Evolutionary conservation across 2,329 filamentous ascomycete genomes (phyloP).

Genomic region (Corinectria fuckeliana): DNA sequence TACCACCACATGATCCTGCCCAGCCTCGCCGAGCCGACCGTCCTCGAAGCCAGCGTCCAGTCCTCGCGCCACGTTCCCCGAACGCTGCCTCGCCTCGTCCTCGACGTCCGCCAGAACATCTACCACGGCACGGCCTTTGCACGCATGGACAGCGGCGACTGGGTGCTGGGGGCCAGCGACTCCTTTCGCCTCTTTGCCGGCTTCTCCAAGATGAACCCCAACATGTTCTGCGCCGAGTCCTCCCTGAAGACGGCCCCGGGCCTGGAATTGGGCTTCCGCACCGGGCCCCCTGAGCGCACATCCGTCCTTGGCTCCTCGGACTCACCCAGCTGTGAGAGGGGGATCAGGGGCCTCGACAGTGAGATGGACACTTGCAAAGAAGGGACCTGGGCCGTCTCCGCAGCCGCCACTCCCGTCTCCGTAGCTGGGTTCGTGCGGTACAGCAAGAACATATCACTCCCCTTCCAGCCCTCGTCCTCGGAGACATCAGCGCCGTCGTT

Average conservation of each 20-base stretch:
- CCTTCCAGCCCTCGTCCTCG: slow-evolving; percentile 30
- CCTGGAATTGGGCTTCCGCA: slow-evolving; percentile 51
- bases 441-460: slow-evolving; percentile 41
- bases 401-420: slow-evolving; percentile 37
- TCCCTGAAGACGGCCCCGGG: slow-evolving; percentile 43
- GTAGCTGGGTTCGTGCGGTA: slow-evolving; percentile 46
- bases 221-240: slow-evolving; percentile 40
- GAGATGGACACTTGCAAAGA: slow-evolving; percentile 38
- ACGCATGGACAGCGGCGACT: slow-evolving; percentile 52
- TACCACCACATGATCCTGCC: slow-evolving; percentile 43
- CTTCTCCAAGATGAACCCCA: slow-evolving; percentile 41
- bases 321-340: slow-evolving; percentile 36
- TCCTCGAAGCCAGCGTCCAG: slow-evolving; percentile 46
- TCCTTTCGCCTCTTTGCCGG: slow-evolving; percentile 43
- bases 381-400: slow-evolving; percentile 51
- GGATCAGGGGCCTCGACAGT: slow-evolving; percentile 47
- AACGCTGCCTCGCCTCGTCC: slow-evolving; percentile 38
- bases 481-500: slow-evolving; percentile 13
- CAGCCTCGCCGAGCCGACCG: slow-evolving; percentile 39
- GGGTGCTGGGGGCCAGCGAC: slow-evolving; percentile 38
- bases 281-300: slow-evolving; percentile 25
- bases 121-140: slow-evolving; percentile 46
- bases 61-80: slow-evolving; percentile 27
- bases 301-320: slow-evolving; percentile 20
- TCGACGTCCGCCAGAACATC: slow-evolving; percentile 44